Conservation (phyloP, 257 asterid species). For the Solanum gandarillasii region DNA sequence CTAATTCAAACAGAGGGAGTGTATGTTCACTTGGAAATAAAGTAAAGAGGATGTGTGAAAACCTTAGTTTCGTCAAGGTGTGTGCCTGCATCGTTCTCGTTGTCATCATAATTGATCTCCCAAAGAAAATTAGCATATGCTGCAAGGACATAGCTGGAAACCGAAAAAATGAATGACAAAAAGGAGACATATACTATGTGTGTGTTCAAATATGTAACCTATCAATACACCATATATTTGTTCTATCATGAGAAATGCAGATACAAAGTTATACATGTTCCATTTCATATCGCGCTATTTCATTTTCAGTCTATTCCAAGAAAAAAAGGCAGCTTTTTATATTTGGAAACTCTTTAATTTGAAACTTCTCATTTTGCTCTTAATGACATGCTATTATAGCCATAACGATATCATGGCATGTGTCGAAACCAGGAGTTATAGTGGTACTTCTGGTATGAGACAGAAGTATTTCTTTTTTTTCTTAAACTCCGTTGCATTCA, state of each 20-base stretch:
- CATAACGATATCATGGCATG: background rate
- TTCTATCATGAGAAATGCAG: background rate
- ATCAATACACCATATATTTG: background rate
- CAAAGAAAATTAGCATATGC: constrained; percentile 76
- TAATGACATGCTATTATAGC: background rate
- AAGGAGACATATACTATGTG: background rate
- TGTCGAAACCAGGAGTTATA: background rate
- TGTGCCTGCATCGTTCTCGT: constrained; percentile 27
- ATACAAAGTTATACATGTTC: background rate
- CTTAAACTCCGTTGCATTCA: background rate
- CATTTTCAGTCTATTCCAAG: background rate
- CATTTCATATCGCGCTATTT: too few species aligned
- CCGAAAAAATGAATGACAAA: background rate
- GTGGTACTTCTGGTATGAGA: background rate
- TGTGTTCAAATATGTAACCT: background rate
- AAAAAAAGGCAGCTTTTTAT: too few species aligned
- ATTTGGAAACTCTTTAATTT: background rate
- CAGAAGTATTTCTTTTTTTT: background rate
- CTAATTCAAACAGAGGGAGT: too few species aligned
- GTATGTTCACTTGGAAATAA: background rate
- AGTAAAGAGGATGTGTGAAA: constrained; percentile 7
- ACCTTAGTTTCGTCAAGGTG: constrained; percentile 23
- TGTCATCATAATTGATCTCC: constrained; percentile 43
- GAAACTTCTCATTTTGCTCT: background rate
- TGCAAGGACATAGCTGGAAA: constrained; percentile 59